These are phyloP conservation scores for Acacia pycnantha DNA, from an alignment of 331 rosid species.

Conservation along the genomic window DNA sequence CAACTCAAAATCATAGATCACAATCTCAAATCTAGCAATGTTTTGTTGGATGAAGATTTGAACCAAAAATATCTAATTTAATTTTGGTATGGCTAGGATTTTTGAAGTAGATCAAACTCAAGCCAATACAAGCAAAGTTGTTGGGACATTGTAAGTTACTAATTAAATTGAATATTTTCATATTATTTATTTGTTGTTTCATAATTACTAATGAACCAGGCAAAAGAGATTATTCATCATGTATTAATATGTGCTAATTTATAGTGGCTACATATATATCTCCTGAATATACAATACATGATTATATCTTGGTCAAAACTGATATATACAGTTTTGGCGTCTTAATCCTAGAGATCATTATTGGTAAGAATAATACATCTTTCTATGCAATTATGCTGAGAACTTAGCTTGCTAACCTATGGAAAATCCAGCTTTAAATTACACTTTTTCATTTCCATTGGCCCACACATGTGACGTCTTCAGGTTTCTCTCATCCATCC, in stretches of 20 bases:
- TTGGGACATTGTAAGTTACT: constrained; percentile 35
- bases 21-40: constrained; percentile 40
- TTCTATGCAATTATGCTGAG: neutral
- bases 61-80: constrained; percentile 41
- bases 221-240: too few species aligned
- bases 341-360: too few species aligned
- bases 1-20: constrained; percentile 34
- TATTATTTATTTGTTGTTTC: too few species aligned
- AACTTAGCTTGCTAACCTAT: neutral
- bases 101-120: constrained; percentile 26
- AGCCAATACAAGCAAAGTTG: constrained; percentile 37
- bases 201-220: too few species aligned
- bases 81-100: constrained; percentile 39
- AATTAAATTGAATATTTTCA: neutral
- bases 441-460: neutral
- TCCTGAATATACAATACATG: too few species aligned
- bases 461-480: neutral
- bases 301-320: too few species aligned
- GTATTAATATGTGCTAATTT: too few species aligned
- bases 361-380: too few species aligned
- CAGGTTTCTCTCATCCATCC: neutral
- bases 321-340: too few species aligned
- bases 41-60: constrained; percentile 31
- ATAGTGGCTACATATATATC: too few species aligned
- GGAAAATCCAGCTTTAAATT: constrained; percentile 39